Evolutionary conservation across 192 early-diverging fungal genomes (phyloP).

Genomic region (Nowakowskiella sp.): DNA sequence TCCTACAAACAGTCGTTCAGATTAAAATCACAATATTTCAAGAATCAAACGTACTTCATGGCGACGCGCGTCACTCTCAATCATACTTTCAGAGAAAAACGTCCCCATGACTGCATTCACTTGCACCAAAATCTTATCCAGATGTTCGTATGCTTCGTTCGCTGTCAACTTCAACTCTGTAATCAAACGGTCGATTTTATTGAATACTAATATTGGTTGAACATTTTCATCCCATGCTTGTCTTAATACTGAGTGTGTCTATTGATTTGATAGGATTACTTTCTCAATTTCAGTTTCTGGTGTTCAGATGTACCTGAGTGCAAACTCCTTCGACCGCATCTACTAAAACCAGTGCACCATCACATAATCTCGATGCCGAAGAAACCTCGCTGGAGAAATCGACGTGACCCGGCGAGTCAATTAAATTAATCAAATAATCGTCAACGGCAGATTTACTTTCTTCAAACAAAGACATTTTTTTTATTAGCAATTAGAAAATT

Average conservation of each 20-base stretch:
- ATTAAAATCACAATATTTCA: conserved; percentile 14
- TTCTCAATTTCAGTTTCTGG: conserved; percentile 4
- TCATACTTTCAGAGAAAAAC: conserved; percentile 81
- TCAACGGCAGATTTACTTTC: conserved; percentile 11
- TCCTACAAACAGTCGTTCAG: conserved; percentile 1
- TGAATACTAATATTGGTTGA: conserved; percentile 86
- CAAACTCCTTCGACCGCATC: conserved; percentile 98
- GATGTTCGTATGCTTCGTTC: conserved; percentile 81
- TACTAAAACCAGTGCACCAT: conserved; percentile 90
- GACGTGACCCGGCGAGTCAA: conserved; percentile 97
- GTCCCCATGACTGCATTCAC: conserved; percentile 94
- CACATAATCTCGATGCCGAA: conserved; percentile 93
- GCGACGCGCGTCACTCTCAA: conserved; percentile 64
- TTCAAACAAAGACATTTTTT: no score
- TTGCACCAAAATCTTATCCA: conserved; percentile 93
- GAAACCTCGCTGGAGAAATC: conserved; percentile 99
- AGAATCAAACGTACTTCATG: conserved; percentile 39
- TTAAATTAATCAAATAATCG: conserved; percentile 92
- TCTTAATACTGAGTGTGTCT: conserved; percentile 91
- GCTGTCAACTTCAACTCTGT: conserved; percentile 90
- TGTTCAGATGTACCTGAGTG: conserved; percentile 63
- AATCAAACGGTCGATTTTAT: conserved; percentile 96
- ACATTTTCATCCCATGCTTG: conserved; percentile 93
- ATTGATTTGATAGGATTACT: conserved; percentile 2
- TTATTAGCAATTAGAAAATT: no score